phyloP scores from a whole-genome alignment of 495 filamentous ascomycete species.

The Talaromyces proteolyticus region DNA sequence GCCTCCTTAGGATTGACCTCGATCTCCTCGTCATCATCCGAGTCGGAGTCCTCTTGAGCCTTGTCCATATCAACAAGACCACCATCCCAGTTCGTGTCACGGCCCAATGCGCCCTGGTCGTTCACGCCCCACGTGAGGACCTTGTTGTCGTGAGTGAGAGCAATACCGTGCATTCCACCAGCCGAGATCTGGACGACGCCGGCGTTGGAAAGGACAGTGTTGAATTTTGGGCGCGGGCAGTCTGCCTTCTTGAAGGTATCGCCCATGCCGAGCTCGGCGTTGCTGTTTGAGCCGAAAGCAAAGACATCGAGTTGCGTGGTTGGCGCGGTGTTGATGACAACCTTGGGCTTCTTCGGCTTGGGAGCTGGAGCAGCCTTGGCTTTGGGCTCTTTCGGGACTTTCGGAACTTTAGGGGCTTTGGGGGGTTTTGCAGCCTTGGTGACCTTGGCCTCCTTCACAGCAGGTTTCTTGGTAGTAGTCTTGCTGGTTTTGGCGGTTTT shows the following conservation, averaged over 20 bases:
- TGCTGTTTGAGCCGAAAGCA: constrained; percentile 44
- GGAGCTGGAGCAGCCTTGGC: not conserved
- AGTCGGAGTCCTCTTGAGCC: constrained; percentile 25
- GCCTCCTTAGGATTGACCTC: constrained; percentile 55
- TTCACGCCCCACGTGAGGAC: constrained; percentile 72
- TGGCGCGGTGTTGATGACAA: constrained; percentile 28
- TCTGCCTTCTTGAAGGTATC: constrained; percentile 35
- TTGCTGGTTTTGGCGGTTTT: not conserved
- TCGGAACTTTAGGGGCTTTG: no score
- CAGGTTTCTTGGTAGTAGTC: not conserved
- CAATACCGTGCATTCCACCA: constrained; percentile 63
- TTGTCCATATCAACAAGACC: constrained; percentile 43
- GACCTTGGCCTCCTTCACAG: not conserved
- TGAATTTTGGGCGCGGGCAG: constrained; percentile 46
- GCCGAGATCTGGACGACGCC: constrained; percentile 56
- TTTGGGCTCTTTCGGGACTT: not conserved
- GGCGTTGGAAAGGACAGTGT: constrained; percentile 41
- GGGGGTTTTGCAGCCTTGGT: not conserved
- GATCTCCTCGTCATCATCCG: constrained; percentile 41
- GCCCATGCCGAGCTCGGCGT: constrained; percentile 49
- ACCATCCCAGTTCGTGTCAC: constrained; percentile 50
- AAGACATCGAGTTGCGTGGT: constrained; percentile 40
- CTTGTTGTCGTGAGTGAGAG: constrained; percentile 58
- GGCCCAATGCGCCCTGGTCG: constrained; percentile 60
- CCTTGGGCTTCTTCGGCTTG: constrained; percentile 6